Conservation (phyloP, 2,329 filamentous ascomycete genomes). For the Fusarium tanahbumbuense region DNA sequence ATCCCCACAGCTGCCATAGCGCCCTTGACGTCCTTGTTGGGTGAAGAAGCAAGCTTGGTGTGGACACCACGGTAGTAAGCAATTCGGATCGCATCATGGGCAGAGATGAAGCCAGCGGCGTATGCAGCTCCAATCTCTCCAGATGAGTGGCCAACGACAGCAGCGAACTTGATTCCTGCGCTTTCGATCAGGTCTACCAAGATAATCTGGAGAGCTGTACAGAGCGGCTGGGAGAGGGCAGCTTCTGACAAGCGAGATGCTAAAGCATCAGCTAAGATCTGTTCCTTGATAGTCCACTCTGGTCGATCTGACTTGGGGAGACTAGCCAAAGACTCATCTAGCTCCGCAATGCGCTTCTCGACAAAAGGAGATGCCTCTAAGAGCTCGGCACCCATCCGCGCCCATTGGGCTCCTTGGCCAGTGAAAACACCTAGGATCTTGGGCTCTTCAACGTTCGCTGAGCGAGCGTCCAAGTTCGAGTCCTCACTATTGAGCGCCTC, state of each 20-base stretch:
- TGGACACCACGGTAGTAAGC: slow-evolving; percentile 2
- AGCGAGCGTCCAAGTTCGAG: not conserved
- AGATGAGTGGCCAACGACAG: slow-evolving; percentile 8
- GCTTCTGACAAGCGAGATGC: slow-evolving; percentile 1
- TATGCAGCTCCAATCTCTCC: slow-evolving; percentile 17
- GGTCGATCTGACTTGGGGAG: not conserved
- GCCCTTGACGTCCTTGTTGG: not conserved
- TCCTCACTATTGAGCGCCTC: not conserved
- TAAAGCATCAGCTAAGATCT: not conserved
- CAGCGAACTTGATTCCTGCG: not conserved
- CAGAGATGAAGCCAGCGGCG: not conserved
- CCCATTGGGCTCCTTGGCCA: slow-evolving; percentile 6
- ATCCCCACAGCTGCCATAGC: slow-evolving; percentile 10
- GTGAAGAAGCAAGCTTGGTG: not conserved
- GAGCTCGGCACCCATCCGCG: not conserved
- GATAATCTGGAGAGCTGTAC: not conserved
- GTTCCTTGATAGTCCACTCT: not conserved
- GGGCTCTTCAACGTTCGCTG: not conserved
- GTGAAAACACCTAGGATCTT: slow-evolving; percentile 11
- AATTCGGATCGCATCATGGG: slow-evolving; percentile 1
- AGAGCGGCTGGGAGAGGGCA: slow-evolving; percentile 5
- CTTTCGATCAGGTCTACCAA: not conserved
- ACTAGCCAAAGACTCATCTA: too few species aligned
- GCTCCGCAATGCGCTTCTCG: not conserved
- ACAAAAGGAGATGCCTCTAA: not conserved